Evolutionary conservation across 1,284 basidiomycete species (phyloP).

Genomic region (Sphaerobolus stellatus): DNA sequence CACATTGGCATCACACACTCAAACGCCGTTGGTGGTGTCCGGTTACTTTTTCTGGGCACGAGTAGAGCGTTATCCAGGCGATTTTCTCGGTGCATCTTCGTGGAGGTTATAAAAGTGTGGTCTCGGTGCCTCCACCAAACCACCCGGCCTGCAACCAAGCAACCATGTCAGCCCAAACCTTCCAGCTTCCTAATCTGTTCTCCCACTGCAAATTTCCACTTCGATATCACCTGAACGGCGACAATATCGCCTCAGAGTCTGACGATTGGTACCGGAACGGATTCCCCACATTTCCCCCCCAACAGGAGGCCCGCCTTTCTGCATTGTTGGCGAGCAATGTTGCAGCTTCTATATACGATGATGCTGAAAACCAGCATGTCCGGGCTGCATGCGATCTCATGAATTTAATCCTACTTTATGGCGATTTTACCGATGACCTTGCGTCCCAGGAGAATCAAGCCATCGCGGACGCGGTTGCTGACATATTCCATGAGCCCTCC

Average conservation of each 20-base stretch:
- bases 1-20: too few species aligned
- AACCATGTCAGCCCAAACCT: not conserved
- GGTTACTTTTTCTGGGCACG: too few species aligned
- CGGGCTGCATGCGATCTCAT: conserved; percentile 1
- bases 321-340: not conserved
- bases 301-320: not conserved
- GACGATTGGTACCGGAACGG: not conserved
- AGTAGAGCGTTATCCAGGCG: too few species aligned
- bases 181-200: not conserved
- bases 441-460: conserved; percentile 8
- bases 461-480: too few species aligned
- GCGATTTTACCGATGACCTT: conserved; percentile 2
- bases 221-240: not conserved
- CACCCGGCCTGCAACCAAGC: not conserved
- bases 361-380: not conserved
- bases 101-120: too few species aligned
- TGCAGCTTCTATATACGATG: not conserved
- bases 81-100: too few species aligned
- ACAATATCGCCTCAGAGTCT: not conserved
- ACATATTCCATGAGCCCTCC: conserved; percentile 22
- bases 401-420: conserved; percentile 2
- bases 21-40: too few species aligned
- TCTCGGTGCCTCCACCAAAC: too few species aligned
- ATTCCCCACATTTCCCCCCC: not conserved
- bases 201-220: not conserved